These are phyloP conservation scores for Daldinia loculata DNA, from an alignment of 495 filamentous ascomycete genomes.

Conservation along the genomic window DNA sequence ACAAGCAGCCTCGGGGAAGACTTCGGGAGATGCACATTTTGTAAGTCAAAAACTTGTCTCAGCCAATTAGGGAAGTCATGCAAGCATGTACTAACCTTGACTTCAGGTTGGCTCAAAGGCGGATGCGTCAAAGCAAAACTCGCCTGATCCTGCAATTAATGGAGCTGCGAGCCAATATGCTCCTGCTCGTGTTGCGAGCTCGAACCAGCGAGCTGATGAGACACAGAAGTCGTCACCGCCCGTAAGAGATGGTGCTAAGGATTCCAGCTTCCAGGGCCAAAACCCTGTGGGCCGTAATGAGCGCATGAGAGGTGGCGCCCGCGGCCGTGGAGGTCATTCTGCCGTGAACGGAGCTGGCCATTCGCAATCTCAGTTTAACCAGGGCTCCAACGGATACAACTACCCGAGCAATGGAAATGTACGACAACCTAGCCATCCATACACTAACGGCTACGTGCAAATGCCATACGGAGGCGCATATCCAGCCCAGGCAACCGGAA, in stretches of 20 bases:
- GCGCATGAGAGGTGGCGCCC: slow-evolving; percentile 35
- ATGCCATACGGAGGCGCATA: slow-evolving; percentile 43
- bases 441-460: slow-evolving; percentile 43
- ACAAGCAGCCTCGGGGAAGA: slow-evolving; percentile 27
- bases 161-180: slow-evolving; percentile 18
- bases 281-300: slow-evolving; percentile 31
- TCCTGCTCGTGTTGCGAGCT: slow-evolving; percentile 13
- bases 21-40: slow-evolving; percentile 25
- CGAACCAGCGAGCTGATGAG: slow-evolving; percentile 37
- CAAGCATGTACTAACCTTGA: not conserved
- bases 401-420: slow-evolving; percentile 45
- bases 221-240: slow-evolving; percentile 24
- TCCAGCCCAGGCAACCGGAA: slow-evolving; percentile 27
- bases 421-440: slow-evolving; percentile 61
- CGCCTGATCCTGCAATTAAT: slow-evolving; percentile 22
- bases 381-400: slow-evolving; percentile 24
- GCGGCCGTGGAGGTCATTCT: slow-evolving; percentile 41
- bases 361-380: slow-evolving; percentile 35
- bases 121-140: slow-evolving; percentile 35
- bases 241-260: slow-evolving; percentile 36
- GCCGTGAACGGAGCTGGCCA: slow-evolving; percentile 33
- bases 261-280: slow-evolving; percentile 35
- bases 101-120: slow-evolving; percentile 29
- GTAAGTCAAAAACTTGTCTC: slow-evolving; percentile 29
- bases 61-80: not conserved